Conservation (phyloP, 257 asterid species). For the Plantago elongata region DNA sequence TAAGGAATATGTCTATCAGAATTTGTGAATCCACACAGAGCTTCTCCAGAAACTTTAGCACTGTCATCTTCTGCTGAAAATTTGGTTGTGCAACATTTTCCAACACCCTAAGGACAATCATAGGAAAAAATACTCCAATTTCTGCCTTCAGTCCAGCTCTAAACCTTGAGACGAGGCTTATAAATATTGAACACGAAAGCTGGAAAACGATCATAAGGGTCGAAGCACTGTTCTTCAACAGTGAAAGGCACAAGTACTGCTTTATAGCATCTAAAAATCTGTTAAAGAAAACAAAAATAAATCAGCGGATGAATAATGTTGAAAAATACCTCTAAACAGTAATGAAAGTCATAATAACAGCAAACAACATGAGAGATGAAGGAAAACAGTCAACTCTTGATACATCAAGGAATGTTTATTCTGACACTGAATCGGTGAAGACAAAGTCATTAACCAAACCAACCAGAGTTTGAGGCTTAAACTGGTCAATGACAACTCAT, state of each 20-base stretch:
- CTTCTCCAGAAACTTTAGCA: constrained; percentile 91
- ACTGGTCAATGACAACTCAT: too few relatives aligned
- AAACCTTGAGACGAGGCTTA: constrained; percentile 89
- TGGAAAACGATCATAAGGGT: constrained; percentile 91
- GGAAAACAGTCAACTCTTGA: constrained; percentile 5
- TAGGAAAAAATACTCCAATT: constrained; percentile 97
- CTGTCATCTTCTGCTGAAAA: constrained; percentile 98
- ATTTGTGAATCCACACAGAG: constrained; percentile 90
- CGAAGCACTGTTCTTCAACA: constrained; percentile 95
- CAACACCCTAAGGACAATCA: constrained; percentile 90
- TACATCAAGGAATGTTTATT: constrained; percentile 1
- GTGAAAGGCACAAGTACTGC: constrained; percentile 91
- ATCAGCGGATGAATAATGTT: constrained; percentile 13
- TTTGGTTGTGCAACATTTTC: constrained; percentile 96
- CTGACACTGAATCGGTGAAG: constrained; percentile 2
- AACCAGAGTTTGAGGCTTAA: too few relatives aligned
- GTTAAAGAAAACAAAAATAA: constrained; percentile 27
- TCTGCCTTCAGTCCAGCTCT: constrained; percentile 98
- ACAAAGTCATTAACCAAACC: not conserved
- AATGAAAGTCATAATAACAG: not conserved
- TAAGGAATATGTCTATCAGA: constrained; percentile 93
- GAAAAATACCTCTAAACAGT: constrained; percentile 12
- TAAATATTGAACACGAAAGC: constrained; percentile 98
- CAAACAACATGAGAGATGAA: not conserved
- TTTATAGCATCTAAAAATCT: constrained; percentile 97